Evolutionary conservation across 345 rosid species (phyloP), one percentile per base, ranked within the genome.

Genomic region (Lepidium aucheri): DNA sequence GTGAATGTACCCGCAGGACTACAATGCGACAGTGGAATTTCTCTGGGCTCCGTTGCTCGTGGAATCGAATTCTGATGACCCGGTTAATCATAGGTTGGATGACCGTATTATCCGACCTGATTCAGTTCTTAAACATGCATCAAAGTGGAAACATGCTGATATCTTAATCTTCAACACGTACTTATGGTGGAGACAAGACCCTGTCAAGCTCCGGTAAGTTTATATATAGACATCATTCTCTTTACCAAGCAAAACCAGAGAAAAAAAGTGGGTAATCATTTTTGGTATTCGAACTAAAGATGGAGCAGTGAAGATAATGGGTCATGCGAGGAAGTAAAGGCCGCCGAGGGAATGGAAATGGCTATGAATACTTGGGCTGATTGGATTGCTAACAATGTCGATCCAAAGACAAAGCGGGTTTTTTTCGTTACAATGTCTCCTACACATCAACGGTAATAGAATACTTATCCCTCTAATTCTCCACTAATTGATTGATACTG

Each of bases 111-210:
- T 94, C 20, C 83, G 84, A 7, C 99, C 99, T 0, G 99, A 94
- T 80, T 86, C 97, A 22, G 88, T 94, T 65, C 88, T 85, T 22
- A 86, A 77, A 80, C 99, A 94, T 84, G 83, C 97, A 13, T 74
- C 92, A 10, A 73, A 74, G 76, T 94, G 97, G 99, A 87, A 88
- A 76, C 86, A 81, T 53, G 99, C 96, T 34, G 97, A 94, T 64
- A 85, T 90, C 65, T 76, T 94, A 43, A 80, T 94, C 51, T 94
- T 94, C 77, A 94, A 94, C 72, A 75, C 97, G 0, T 94, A 94
- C 77, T 77, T 94, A 81, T 94, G 99, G 99, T 94, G 99, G 99
- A 90, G 99, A 76, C 96, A 88, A 80, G 95, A 83, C 54, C 88
- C 99, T 22, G 86, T 94, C 44, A 94, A 90, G 85, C 76, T 94